phyloP scores from a whole-genome alignment of 352 stramenopile species.

The Saprolegnia parasitica region DNA sequence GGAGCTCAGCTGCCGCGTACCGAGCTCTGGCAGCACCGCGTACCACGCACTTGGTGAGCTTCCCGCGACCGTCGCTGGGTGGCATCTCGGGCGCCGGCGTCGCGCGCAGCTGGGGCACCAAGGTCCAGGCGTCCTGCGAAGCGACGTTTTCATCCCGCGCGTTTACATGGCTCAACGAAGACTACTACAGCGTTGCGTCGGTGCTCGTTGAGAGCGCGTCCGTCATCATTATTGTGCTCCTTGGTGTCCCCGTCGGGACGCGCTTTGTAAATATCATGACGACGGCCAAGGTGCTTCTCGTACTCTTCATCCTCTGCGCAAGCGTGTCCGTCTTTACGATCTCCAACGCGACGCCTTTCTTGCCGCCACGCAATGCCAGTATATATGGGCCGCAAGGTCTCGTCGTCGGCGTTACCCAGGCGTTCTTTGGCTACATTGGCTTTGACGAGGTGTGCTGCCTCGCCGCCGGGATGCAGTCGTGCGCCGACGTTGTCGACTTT shows the following conservation, averaged over 20 bases:
- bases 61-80: constrained; percentile 50
- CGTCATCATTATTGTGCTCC: constrained; percentile 36
- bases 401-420: constrained; percentile 71
- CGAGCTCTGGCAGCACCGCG: constrained; percentile 45
- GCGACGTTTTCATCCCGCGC: constrained; percentile 2
- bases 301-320: constrained; percentile 60
- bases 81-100: constrained; percentile 50
- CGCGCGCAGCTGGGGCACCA: constrained; percentile 67
- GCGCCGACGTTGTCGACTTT: constrained; percentile 35
- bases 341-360: constrained; percentile 52
- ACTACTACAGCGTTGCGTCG: constrained; percentile 32
- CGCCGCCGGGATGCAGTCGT: constrained; percentile 70
- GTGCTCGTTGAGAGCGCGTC: constrained; percentile 36
- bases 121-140: constrained; percentile 35
- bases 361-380: constrained; percentile 34
- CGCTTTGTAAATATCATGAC: constrained; percentile 47
- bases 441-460: constrained; percentile 94
- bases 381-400: constrained; percentile 54
- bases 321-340: constrained; percentile 48
- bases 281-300: constrained; percentile 38
- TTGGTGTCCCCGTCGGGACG: constrained; percentile 53
- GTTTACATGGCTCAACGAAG: constrained; percentile 26
- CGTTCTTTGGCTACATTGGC: constrained; percentile 94
- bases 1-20: constrained; percentile 46
- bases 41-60: constrained; percentile 68